Evolutionary conservation across 805 yeast genomes (phyloP).

Genomic region (Spathaspora arborariae): DNA sequence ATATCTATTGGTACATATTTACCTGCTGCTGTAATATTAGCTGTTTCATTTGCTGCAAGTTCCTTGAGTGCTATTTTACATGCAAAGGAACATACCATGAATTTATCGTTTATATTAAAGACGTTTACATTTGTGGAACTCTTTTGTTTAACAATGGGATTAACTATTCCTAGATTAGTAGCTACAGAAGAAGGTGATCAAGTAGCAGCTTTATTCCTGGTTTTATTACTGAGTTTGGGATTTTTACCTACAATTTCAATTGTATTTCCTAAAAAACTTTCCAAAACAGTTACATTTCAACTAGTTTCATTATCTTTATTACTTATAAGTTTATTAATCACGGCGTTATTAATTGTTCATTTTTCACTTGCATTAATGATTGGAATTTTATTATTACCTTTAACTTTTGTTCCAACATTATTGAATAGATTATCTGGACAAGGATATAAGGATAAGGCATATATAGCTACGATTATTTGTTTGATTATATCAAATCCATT

Average conservation of each 20-base stretch:
- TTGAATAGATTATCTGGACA: background rate
- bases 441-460: slow-evolving; percentile 1
- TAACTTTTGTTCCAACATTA: slow-evolving; percentile 52
- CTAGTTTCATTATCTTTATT: slow-evolving; percentile 48
- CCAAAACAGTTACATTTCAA: slow-evolving; percentile 20
- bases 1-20: slow-evolving; percentile 92
- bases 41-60: slow-evolving; percentile 65
- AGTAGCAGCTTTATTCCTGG: slow-evolving; percentile 13
- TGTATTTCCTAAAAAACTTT: slow-evolving; percentile 11
- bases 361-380: slow-evolving; percentile 74
- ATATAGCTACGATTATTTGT: slow-evolving; percentile 27
- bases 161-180: slow-evolving; percentile 21
- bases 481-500: slow-evolving; percentile 53
- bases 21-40: slow-evolving; percentile 76
- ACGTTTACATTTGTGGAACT: slow-evolving; percentile 27
- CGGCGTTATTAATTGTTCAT: slow-evolving; percentile 75
- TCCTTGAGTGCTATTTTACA: slow-evolving; percentile 52
- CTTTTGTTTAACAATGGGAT: slow-evolving; percentile 18
- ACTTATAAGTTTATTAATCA: slow-evolving; percentile 60
- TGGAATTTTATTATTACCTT: slow-evolving; percentile 71
- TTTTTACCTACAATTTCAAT: slow-evolving; percentile 10
- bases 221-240: slow-evolving; percentile 6
- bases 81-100: slow-evolving; percentile 34
- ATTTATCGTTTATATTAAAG: slow-evolving; percentile 21
- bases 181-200: slow-evolving; percentile 9